Conservation (phyloP, 345 rosid genomes). For the Geranium rotundifolium region DNA sequence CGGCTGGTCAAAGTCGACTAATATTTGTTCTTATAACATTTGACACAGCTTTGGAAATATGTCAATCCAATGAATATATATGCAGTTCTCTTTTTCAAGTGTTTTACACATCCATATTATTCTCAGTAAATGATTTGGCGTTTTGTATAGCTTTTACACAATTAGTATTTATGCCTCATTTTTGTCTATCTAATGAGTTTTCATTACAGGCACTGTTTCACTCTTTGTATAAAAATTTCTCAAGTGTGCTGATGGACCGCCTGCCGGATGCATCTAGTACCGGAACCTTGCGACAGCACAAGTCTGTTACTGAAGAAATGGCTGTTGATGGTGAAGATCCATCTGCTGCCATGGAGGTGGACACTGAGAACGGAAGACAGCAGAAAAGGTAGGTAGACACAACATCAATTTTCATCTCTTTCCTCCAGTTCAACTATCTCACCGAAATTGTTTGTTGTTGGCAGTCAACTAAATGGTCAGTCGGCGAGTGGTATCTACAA, state of each 20-base stretch:
- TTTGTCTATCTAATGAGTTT: neutral
- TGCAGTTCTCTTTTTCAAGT: too few species aligned
- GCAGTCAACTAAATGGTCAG: conserved; percentile 47
- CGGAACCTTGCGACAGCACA: conserved; percentile 45
- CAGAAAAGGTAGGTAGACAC: conserved; percentile 25
- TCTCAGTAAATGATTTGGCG: too few species aligned
- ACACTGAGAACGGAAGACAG: conserved; percentile 47
- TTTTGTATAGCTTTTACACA: neutral
- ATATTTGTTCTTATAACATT: too few species aligned
- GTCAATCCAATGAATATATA: too few species aligned
- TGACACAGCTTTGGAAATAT: too few species aligned
- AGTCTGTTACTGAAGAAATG: conserved; percentile 46
- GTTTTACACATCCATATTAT: too few species aligned
- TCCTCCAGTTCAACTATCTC: neutral
- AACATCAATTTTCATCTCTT: conserved; percentile 1
- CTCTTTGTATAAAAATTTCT: conserved; percentile 53
- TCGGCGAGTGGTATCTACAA: conserved; percentile 20
- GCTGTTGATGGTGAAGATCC: conserved; percentile 42
- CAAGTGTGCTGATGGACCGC: conserved; percentile 57
- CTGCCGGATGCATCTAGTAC: conserved; percentile 66
- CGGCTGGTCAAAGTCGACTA: too few species aligned
- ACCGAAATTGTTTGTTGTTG: conserved; percentile 3
- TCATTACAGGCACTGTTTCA: conserved; percentile 48
- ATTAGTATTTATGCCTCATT: neutral
- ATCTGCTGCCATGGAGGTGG: conserved; percentile 75